Conservation (phyloP, 768 basidiomycete genomes). For the Kwoniella sp. region DNA sequence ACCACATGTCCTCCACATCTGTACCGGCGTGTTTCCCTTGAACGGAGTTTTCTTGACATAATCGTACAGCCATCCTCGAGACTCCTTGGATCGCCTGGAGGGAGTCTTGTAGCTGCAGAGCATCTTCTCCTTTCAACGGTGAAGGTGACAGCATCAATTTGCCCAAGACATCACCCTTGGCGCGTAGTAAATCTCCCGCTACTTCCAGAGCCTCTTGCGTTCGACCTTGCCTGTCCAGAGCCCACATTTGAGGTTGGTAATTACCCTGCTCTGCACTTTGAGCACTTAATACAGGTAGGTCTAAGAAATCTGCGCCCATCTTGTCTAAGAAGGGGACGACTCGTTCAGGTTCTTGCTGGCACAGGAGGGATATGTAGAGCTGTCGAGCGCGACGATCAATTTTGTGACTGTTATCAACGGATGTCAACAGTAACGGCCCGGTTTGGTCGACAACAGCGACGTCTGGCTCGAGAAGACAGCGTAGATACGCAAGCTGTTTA, state of each 20-base stretch:
- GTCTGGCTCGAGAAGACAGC: conserved; percentile 69
- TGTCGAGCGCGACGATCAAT: conserved; percentile 63
- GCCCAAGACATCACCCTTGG: conserved; percentile 38
- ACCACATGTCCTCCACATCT: conserved; percentile 81
- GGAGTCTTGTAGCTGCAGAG: background rate
- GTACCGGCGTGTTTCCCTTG: background rate
- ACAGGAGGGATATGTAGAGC: conserved; percentile 73
- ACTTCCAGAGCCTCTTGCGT: conserved; percentile 69
- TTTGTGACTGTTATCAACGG: conserved; percentile 27
- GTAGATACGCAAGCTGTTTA: conserved; percentile 75
- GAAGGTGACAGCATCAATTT: conserved; percentile 2
- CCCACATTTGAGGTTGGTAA: conserved; percentile 82
- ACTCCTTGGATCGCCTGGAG: conserved; percentile 62
- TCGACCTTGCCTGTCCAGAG: conserved; percentile 67
- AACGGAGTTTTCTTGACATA: conserved; percentile 68
- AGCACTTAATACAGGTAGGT: conserved; percentile 63
- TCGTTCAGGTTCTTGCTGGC: conserved; percentile 67
- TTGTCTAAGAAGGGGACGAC: conserved; percentile 68
- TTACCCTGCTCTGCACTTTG: conserved; percentile 70
- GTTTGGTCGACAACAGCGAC: conserved; percentile 55
- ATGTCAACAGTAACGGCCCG: conserved; percentile 46
- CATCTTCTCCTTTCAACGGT: too few relatives aligned
- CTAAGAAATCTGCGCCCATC: conserved; percentile 63
- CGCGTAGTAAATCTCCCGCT: conserved; percentile 60
- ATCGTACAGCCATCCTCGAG: conserved; percentile 65